phyloP scores from a whole-genome alignment of 2,329 filamentous ascomycete genomes.

The Paraphoma sp. region DNA sequence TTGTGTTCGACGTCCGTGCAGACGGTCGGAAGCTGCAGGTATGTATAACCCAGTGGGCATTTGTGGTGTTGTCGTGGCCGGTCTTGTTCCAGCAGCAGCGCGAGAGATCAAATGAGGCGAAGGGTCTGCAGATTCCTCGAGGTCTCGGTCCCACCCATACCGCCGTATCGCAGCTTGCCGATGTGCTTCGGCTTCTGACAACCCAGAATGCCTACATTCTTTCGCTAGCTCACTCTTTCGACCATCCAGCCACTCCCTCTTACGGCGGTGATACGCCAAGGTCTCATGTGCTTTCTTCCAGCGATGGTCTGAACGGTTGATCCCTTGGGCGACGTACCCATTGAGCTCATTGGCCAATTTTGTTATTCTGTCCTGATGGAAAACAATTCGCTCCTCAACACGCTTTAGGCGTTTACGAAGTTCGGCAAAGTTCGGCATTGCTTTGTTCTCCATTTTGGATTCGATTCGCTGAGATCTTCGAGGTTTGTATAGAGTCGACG shows the following conservation, averaged over 20 bases:
- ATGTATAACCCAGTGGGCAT: background rate
- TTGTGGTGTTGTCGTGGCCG: background rate
- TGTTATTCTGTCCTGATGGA: background rate
- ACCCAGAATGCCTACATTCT: background rate
- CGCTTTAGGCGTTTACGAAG: background rate
- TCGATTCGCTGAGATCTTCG: background rate
- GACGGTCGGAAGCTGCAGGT: background rate
- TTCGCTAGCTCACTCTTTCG: background rate
- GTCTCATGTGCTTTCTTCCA: background rate
- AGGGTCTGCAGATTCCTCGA: background rate
- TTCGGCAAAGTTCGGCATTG: background rate
- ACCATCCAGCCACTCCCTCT: background rate
- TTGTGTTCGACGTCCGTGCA: too few species aligned
- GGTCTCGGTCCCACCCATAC: background rate
- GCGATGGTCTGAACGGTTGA: background rate
- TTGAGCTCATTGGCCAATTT: background rate
- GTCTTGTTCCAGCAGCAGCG: background rate
- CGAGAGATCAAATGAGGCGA: too few species aligned
- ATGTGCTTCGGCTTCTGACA: background rate
- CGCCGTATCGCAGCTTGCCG: background rate
- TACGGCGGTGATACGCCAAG: background rate
- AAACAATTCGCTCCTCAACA: background rate
- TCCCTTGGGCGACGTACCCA: background rate
- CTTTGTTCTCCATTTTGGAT: background rate
- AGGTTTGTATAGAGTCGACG: too few species aligned